Evolutionary conservation across 2,329 filamentous ascomycete genomes (phyloP).

Genomic region (Lasiodiplodia theobromae): DNA sequence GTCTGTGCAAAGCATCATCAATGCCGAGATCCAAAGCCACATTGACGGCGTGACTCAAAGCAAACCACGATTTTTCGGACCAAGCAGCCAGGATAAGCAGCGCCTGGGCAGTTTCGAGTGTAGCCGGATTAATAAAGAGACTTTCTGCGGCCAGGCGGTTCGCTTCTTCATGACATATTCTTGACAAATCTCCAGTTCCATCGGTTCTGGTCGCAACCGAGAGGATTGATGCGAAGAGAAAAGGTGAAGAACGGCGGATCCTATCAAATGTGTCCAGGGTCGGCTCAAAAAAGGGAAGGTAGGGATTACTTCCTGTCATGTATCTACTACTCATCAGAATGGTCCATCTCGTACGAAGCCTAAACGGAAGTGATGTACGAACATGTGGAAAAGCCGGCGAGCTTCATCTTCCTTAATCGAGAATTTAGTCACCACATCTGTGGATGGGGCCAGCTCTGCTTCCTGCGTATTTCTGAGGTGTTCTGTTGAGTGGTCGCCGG

Average conservation of each 20-base stretch:
- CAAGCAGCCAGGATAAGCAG: slow-evolving; percentile 9
- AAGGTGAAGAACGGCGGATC: neutral
- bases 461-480: neutral
- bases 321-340: neutral
- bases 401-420: slow-evolving; percentile 3
- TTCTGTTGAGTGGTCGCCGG: neutral
- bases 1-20: neutral
- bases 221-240: slow-evolving; percentile 6
- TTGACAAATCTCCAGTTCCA: neutral
- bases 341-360: neutral
- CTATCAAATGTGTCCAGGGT: slow-evolving; percentile 6
- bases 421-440: neutral
- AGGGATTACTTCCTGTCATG: slow-evolving; percentile 9
- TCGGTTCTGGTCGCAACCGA: neutral
- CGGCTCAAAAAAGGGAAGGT: slow-evolving; percentile 9
- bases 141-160: neutral
- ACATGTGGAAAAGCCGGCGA: slow-evolving; percentile 11
- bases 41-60: slow-evolving; percentile 4
- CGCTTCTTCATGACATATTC: neutral
- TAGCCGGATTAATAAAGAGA: neutral
- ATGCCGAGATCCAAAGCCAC: slow-evolving; percentile 6
- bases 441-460: too few relatives aligned
- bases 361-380: neutral
- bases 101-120: neutral
- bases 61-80: slow-evolving; percentile 19